phyloP scores from a whole-genome alignment of 148 eudicot genomes.

The Silene uniflora region DNA sequence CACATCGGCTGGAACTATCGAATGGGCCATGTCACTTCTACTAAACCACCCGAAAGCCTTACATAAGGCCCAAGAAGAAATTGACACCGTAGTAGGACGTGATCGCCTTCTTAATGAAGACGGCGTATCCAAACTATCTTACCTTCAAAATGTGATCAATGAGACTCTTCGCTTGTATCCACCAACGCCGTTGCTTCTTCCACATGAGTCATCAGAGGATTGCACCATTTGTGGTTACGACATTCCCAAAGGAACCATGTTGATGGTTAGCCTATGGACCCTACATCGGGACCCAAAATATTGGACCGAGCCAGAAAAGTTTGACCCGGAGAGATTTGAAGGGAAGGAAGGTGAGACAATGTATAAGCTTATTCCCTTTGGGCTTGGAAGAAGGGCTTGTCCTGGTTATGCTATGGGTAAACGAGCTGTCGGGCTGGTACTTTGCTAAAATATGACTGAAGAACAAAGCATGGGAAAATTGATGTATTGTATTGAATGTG shows the following conservation, averaged over 20 bases:
- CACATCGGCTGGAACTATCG: conserved; percentile 29
- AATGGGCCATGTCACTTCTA: conserved; percentile 45
- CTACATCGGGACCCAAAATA: conserved; percentile 32
- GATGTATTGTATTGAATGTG: too few relatives aligned
- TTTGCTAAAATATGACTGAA: too few relatives aligned
- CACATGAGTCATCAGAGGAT: conserved; percentile 34
- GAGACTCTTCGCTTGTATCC: conserved; percentile 39
- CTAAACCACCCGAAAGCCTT: conserved; percentile 34
- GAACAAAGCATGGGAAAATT: too few relatives aligned
- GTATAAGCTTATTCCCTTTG: conserved; percentile 31
- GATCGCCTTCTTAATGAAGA: conserved; percentile 32
- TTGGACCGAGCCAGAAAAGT: conserved; percentile 35
- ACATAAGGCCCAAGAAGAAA: conserved; percentile 31
- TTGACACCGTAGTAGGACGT: conserved; percentile 27
- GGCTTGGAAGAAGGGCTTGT: conserved; percentile 36
- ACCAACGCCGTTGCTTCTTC: conserved; percentile 30
- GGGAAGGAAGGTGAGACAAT: conserved; percentile 15
- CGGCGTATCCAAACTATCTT: conserved; percentile 28
- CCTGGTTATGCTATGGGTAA: conserved; percentile 35
- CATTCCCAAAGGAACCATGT: conserved; percentile 36
- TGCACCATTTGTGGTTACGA: conserved; percentile 30
- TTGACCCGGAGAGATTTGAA: conserved; percentile 37
- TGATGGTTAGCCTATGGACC: conserved; percentile 38
- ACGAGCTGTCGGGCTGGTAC: conserved; percentile 26
- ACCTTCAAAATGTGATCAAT: conserved; percentile 31